Percentiles rank a stretch among this genome's conserved stretches.
These are phyloP conservation scores for Aspergillus felis DNA, from an alignment of 2,329 filamentous ascomycete genomes.

Conservation along the genomic window DNA sequence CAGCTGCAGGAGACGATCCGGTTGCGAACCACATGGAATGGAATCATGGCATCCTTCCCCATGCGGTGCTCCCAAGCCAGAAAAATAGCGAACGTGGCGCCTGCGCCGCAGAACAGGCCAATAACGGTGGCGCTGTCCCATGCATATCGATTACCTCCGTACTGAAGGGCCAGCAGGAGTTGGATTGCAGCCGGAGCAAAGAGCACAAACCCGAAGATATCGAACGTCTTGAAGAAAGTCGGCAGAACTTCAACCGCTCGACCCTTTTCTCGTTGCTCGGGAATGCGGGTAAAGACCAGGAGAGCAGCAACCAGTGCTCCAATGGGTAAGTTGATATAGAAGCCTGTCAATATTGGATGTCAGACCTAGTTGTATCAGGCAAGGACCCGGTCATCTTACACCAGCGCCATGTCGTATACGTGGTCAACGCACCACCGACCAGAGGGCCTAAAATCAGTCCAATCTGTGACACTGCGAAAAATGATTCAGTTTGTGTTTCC, in stretches of 20 bases:
- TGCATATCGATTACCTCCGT: conserved; percentile 35
- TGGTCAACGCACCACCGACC: neutral
- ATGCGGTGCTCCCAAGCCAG: conserved; percentile 35
- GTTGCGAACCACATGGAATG: conserved; percentile 9
- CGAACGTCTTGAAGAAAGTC: conserved; percentile 12
- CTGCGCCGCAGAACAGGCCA: conserved; percentile 45
- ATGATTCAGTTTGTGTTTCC: neutral
- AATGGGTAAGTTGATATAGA: conserved; percentile 41
- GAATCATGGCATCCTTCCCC: conserved; percentile 43
- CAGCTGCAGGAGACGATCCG: conserved; percentile 22
- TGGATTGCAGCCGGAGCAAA: conserved; percentile 34
- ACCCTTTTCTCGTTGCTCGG: conserved; percentile 10
- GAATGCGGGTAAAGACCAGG: conserved; percentile 21
- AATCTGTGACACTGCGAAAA: conserved; percentile 23
- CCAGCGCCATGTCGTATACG: conserved; percentile 19
- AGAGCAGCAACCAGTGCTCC: conserved; percentile 31
- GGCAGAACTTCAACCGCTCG: conserved; percentile 6
- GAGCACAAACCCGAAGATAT: conserved; percentile 19
- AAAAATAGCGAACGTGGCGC: conserved; percentile 36
- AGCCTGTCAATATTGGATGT: conserved; percentile 14
- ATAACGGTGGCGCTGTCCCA: conserved; percentile 43
- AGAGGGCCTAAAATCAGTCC: conserved; percentile 24
- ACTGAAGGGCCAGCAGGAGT: conserved; percentile 47
- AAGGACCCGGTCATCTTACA: conserved; percentile 6
- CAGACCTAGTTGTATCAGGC: neutral